Base-by-base conservation (phyloP, 495 filamentous ascomycete species). In the Terfezia claveryi region DNA sequence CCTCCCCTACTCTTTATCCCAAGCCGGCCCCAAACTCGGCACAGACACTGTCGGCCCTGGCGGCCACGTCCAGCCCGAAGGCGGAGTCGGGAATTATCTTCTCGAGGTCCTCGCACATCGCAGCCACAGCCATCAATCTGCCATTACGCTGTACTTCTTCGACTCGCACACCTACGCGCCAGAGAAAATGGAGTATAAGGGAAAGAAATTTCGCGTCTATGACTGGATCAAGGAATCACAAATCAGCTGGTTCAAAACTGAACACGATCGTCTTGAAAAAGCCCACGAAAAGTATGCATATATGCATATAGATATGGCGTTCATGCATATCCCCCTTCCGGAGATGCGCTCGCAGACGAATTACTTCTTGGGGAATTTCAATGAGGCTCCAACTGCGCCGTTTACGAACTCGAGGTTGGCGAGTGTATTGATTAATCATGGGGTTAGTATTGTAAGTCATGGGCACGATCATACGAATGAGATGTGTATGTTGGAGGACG, bases 401-500 rank as follows among this genome's bases (percentile, higher is more conserved):
- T 72, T 68, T 16, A 93, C 82, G 66, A 98, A 98, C 62, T 83
- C 84, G 2, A 79, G 81, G 32, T 94, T 98, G 68, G 80, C 80
- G 55, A 79, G 91, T 59, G 92, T 87, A 1, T 70, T 96, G 36
- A 79, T 88, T 20, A 80, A 86, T 60, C 79, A 92, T 67, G 83
- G 81, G 4, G 74, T 98, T 23, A 70, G 83, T 14, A 81, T 92
- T 67, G 87, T 96, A 36, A 84, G 81, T 62, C 88, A 82, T 66
- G 91, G 91, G 62, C 92, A 98, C 67, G 91, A 98, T 62, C 91
- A 98, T 66, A 91, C 80, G 36, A 98, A 98, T 63, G 91, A 96
- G 59, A 95, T 93, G 66, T 98, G 91, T 69, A 80, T 80, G 60
- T 72, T 94, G 11, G 65, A 72, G 17, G 41, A 9, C 8, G 27